These are phyloP conservation scores for Saussurea involucrata DNA, from an alignment of 129 eudicot genomes.

Conservation along the genomic window DNA sequence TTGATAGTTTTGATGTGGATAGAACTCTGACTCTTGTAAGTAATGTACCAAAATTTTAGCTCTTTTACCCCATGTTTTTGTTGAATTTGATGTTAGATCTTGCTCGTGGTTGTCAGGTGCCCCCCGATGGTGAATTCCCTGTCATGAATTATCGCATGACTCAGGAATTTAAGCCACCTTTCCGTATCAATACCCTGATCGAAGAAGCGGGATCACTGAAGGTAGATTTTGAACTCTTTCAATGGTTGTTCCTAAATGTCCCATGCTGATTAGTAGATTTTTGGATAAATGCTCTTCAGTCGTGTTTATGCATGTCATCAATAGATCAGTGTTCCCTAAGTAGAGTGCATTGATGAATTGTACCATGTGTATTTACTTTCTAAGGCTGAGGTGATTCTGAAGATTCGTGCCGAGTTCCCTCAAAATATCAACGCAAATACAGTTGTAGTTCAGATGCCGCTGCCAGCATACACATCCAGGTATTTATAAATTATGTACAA, in stretches of 20 bases:
- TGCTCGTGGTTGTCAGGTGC: constrained; percentile 49
- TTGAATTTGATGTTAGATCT: not conserved
- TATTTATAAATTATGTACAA: constrained; percentile 21
- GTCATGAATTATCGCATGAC: constrained; percentile 99
- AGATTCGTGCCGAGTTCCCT: constrained; percentile 80
- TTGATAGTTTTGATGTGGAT: constrained; percentile 91
- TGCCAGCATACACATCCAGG: constrained; percentile 86
- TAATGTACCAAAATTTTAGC: constrained; percentile 6
- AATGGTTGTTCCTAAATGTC: not conserved
- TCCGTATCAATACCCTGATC: constrained; percentile 66
- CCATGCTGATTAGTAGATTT: constrained; percentile 1
- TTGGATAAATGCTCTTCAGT: not conserved
- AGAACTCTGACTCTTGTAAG: constrained; percentile 83
- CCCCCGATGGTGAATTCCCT: constrained; percentile 96
- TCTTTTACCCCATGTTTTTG: not conserved
- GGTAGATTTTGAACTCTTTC: constrained; percentile 32
- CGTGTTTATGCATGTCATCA: constrained; percentile 4
- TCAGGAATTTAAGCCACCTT: constrained; percentile 96
- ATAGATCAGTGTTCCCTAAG: not conserved
- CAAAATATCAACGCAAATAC: constrained; percentile 83
- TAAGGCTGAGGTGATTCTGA: constrained; percentile 82
- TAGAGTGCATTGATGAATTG: constrained; percentile 6
- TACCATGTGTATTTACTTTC: not conserved
- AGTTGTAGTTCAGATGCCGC: constrained; percentile 80
- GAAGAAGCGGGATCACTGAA: constrained; percentile 89